phyloP scores from a whole-genome alignment of 1,284 basidiomycete genomes.

The Puccinia horiana region DNA sequence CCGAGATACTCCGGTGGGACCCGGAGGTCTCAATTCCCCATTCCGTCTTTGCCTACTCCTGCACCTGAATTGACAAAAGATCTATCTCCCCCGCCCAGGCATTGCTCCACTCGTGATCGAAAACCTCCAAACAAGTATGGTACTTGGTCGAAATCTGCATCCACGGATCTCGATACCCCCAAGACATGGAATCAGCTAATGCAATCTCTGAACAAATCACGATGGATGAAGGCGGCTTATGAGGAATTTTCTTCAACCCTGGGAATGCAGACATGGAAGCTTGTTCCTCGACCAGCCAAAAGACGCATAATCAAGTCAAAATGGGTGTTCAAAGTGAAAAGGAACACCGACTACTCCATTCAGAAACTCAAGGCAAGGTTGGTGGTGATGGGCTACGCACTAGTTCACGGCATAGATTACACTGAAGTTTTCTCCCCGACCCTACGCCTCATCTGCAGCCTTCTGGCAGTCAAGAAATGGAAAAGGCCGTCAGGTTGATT shows the following conservation, averaged over 20 bases:
- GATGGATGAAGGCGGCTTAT: neutral
- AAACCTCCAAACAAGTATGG: neutral
- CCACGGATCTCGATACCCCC: neutral
- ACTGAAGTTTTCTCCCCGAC: slow-evolving; percentile 1
- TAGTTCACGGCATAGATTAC: neutral
- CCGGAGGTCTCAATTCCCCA: too few species aligned
- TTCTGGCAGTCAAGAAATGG: neutral
- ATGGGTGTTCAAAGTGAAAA: slow-evolving; percentile 29
- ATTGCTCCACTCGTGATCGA: neutral
- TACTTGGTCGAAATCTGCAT: neutral
- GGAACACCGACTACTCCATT: neutral
- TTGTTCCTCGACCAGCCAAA: neutral
- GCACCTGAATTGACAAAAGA: too few species aligned
- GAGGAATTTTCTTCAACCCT: neutral
- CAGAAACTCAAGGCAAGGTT: neutral
- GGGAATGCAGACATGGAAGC: neutral
- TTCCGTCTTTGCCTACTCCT: too few species aligned
- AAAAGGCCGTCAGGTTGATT: neutral
- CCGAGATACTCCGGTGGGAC: too few species aligned
- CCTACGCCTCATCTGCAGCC: neutral
- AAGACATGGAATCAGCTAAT: slow-evolving; percentile 6
- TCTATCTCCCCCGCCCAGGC: neutral
- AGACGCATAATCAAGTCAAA: neutral
- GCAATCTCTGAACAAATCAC: neutral
- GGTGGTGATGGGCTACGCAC: neutral